Base-by-base conservation (phyloP, 2,329 filamentous ascomycete species). In the Colletotrichum sp. region DNA sequence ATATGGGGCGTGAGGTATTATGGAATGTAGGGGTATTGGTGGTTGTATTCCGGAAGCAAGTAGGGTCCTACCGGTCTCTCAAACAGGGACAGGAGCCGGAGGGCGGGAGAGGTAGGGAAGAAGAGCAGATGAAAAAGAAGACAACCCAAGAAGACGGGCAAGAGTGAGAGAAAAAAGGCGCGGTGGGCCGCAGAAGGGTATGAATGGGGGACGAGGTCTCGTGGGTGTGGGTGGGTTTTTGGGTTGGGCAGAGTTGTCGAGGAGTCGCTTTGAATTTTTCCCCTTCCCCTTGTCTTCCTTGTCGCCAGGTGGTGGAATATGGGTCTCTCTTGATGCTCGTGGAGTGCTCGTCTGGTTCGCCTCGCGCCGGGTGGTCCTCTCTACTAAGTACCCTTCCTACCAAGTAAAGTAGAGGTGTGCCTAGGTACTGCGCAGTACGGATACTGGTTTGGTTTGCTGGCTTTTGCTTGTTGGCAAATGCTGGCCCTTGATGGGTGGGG, bases 171-270 rank as follows among this genome's bases (percentile, higher is more conserved):
- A 44, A 64, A 68, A 68, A 76, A 68, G n/a, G 64, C 64, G 70
- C 34, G 73, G 73, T 73, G 73, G 73, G 73, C 73, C 73, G 70
- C 57, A 44, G 30, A 64, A 66, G 57, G 71, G 73, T 34, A 64
- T 36, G 44, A 28, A 60, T 49, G 59, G 68, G 24, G 13, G 63
- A 65, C 36, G 24, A 64, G 70, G 65, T 73, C 70, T 76, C 73
- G 73, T 76, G 70, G 62, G 73, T 73, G 59, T 69, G 67, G 71
- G 74, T 70, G 71, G 67, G 75, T 77, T 75, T 69, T 76, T 74
- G 78, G 77, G 77, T 77, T 79, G 77, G 77, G 79, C 80, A 81
- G 78, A 70, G 57, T 62, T 28, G 68, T 52, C 26, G 28, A 34
- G 44, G 44, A 57, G 28, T 57, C 65, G 44, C 39, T 39, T 73